These are phyloP conservation scores for Plasmodium vinckei DNA, from an alignment of 169 alveolate species.

Conservation along the genomic window DNA sequence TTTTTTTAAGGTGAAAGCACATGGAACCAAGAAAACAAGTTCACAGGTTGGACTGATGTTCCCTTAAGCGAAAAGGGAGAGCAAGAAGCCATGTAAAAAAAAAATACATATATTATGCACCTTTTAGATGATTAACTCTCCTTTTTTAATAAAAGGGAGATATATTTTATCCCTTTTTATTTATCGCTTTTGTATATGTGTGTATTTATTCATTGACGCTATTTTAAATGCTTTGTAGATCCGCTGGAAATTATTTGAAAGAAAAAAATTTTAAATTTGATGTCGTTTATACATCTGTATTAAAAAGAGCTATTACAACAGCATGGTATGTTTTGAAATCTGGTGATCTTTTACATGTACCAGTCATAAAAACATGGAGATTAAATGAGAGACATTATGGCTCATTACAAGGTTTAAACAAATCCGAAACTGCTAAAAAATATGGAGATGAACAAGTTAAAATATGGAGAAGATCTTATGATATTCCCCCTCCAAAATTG, in stretches of 20 bases:
- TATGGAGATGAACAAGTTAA: conserved; percentile 97
- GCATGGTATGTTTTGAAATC: conserved; percentile 92
- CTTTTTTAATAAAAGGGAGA: too few relatives aligned
- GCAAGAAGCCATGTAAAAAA: conserved; percentile 91
- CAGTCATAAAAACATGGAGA: conserved; percentile 93
- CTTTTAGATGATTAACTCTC: too few relatives aligned
- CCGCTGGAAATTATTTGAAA: conserved; percentile 94
- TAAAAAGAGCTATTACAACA: conserved; percentile 95
- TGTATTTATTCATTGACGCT: neutral
- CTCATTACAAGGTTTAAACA: conserved; percentile 97
- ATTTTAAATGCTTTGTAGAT: conserved; percentile 71
- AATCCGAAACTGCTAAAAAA: conserved; percentile 96
- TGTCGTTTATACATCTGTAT: conserved; percentile 95
- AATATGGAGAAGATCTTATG: conserved; percentile 97
- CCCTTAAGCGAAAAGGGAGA: conserved; percentile 94
- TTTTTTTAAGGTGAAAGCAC: conserved; percentile 92
- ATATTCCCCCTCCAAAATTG: conserved; percentile 98
- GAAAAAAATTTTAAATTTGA: conserved; percentile 92
- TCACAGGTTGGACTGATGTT: conserved; percentile 99
- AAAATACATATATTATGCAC: neutral
- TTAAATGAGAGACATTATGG: conserved; percentile 99
- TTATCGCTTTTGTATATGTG: neutral
- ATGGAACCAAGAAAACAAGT: conserved; percentile 97
- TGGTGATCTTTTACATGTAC: conserved; percentile 91
- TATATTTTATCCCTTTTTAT: neutral